These are phyloP conservation scores for Triticum dicoccoides DNA, from an alignment of 176 grass and related monocot genomes.

Conservation along the genomic window DNA sequence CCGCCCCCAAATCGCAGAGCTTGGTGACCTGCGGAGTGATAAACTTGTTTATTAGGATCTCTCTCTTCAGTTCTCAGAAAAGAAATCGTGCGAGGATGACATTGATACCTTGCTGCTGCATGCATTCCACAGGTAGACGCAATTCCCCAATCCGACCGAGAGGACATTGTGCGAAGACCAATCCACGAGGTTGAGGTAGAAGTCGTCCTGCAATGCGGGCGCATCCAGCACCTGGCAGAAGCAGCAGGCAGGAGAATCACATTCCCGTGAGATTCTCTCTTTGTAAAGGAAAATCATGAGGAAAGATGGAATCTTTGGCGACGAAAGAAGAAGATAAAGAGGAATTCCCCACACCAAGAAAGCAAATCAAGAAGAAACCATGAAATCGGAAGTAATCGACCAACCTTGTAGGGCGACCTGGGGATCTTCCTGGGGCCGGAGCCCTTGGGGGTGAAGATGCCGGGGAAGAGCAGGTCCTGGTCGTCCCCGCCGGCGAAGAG, in stretches of 20 bases:
- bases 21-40: slow-evolving; percentile 70
- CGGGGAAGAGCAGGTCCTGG: slow-evolving; percentile 59
- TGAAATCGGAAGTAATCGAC: not conserved
- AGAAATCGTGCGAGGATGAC: not conserved
- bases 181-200: slow-evolving; percentile 98
- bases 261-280: not conserved
- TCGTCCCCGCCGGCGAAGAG: slow-evolving; percentile 49
- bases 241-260: not conserved
- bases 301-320: not conserved
- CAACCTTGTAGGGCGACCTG: slow-evolving; percentile 80
- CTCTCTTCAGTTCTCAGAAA: not conserved
- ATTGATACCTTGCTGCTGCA: slow-evolving; percentile 91
- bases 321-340: not conserved
- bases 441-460: slow-evolving; percentile 37
- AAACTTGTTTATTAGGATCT: not conserved
- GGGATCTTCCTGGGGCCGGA: slow-evolving; percentile 72
- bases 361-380: not conserved
- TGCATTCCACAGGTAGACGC: slow-evolving; percentile 95
- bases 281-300: not conserved
- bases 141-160: slow-evolving; percentile 88
- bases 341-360: not conserved
- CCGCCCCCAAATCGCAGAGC: slow-evolving; percentile 84
- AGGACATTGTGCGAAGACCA: slow-evolving; percentile 98
- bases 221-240: slow-evolving; percentile 85
- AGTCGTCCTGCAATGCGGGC: slow-evolving; percentile 95